phyloP scores from a whole-genome alignment of 805 yeast species.

The Suhomyces vadensis region DNA sequence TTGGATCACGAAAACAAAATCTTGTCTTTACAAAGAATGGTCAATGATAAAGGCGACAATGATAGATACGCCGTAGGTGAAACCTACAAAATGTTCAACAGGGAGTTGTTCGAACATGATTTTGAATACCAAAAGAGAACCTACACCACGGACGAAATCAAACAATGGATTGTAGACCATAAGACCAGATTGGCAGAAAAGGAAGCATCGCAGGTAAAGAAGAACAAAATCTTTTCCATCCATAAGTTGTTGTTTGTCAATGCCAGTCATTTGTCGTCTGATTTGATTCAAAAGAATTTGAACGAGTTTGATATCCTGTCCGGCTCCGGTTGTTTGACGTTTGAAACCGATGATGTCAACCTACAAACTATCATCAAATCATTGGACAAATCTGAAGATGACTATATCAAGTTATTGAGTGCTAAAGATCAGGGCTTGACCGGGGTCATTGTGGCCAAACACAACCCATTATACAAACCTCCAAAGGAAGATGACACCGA shows the following conservation, averaged over 20 bases:
- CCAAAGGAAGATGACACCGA: slow-evolving; percentile 28
- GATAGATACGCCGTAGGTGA: slow-evolving; percentile 75
- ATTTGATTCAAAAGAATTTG: slow-evolving; percentile 65
- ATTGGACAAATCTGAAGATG: slow-evolving; percentile 48
- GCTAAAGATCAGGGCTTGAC: slow-evolving; percentile 31
- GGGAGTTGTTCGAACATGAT: slow-evolving; percentile 40
- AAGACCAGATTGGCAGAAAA: slow-evolving; percentile 24
- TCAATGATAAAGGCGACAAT: slow-evolving; percentile 67
- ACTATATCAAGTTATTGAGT: slow-evolving; percentile 39
- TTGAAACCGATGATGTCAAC: slow-evolving; percentile 25
- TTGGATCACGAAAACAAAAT: slow-evolving; percentile 70
- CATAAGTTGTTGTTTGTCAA: slow-evolving; percentile 69
- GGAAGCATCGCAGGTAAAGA: slow-evolving; percentile 20
- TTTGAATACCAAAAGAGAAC: slow-evolving; percentile 12
- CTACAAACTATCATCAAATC: slow-evolving; percentile 38
- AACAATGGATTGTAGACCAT: slow-evolving; percentile 42
- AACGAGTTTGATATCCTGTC: slow-evolving; percentile 49
- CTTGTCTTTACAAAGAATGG: slow-evolving; percentile 73
- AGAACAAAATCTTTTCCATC: slow-evolving; percentile 55
- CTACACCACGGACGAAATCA: slow-evolving; percentile 33
- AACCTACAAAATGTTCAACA: slow-evolving; percentile 61
- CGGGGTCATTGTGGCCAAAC: slow-evolving; percentile 67
- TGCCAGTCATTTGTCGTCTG: slow-evolving; percentile 76
- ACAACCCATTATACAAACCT: slow-evolving; percentile 52
- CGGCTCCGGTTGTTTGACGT: slow-evolving; percentile 34